Conservation (phyloP, 768 basidiomycete genomes). For the Leccinum ochraceum region DNA sequence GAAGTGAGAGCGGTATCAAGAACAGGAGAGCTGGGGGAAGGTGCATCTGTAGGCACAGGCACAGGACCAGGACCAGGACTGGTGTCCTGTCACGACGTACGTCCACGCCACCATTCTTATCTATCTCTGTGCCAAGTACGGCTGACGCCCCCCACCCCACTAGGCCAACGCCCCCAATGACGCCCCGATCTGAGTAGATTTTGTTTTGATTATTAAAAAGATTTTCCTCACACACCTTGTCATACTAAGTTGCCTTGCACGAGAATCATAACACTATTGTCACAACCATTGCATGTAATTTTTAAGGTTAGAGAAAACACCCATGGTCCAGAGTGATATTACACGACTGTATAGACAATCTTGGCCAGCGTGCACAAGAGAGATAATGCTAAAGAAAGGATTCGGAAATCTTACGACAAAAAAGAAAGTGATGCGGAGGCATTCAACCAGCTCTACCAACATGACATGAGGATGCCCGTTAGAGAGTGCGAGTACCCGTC, state of each 20-base stretch:
- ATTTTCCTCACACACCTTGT: neutral
- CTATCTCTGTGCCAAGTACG: neutral
- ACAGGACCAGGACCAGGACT: neutral
- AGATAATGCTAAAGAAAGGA: neutral
- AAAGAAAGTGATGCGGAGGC: constrained; percentile 1
- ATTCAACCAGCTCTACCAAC: neutral
- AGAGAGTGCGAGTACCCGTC: constrained; percentile 19
- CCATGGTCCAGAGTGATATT: constrained; percentile 23
- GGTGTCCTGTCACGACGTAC: neutral
- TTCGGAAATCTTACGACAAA: neutral
- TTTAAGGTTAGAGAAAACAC: neutral
- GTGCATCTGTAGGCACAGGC: no score
- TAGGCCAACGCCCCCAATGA: neutral
- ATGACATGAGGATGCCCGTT: neutral
- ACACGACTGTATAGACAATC: constrained; percentile 25
- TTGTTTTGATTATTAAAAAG: no score
- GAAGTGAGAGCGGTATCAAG: neutral
- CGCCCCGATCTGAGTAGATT: neutral
- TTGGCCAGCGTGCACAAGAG: constrained; percentile 9
- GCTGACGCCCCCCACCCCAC: neutral
- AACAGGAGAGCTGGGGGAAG: no score
- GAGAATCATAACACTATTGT: neutral
- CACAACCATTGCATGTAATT: constrained; percentile 11
- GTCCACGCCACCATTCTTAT: neutral
- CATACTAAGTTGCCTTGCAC: neutral